Percentiles rank a stretch among this genome's conserved stretches.
These are phyloP conservation scores for Aechmea fasciata DNA, from an alignment of 176 grass and related monocot genomes.

Conservation along the genomic window DNA sequence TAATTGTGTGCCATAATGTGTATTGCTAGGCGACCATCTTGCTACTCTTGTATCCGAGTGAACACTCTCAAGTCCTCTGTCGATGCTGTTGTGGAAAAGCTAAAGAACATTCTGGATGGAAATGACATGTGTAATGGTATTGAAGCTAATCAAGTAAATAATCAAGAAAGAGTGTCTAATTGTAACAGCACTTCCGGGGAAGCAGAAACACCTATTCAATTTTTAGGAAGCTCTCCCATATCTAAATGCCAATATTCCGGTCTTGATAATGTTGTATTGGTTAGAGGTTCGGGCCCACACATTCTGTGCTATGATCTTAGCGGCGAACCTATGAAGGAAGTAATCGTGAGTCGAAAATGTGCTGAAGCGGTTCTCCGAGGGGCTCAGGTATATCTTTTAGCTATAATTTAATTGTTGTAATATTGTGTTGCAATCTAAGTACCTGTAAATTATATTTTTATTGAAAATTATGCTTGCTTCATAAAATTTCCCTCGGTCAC, in stretches of 20 bases:
- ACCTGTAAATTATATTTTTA: not conserved
- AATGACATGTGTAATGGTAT: slow-evolving; percentile 27
- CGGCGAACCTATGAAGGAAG: slow-evolving; percentile 53
- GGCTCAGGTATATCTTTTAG: slow-evolving; percentile 53
- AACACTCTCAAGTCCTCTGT: slow-evolving; percentile 69
- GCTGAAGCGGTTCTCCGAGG: slow-evolving; percentile 94
- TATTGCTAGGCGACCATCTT: slow-evolving; percentile 57
- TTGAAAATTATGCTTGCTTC: not conserved
- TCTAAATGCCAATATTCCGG: slow-evolving; percentile 47
- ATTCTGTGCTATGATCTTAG: slow-evolving; percentile 30
- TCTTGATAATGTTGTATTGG: slow-evolving; percentile 69
- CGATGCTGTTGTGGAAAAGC: slow-evolving; percentile 47
- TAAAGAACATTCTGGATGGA: slow-evolving; percentile 34
- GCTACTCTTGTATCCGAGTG: slow-evolving; percentile 83
- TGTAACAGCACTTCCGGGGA: not conserved
- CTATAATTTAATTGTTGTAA: not conserved
- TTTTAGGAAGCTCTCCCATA: slow-evolving; percentile 16
- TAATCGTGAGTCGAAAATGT: slow-evolving; percentile 95
- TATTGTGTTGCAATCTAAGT: not conserved
- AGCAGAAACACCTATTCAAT: not conserved
- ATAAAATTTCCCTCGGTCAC: too few species aligned
- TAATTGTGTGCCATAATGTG: too few species aligned
- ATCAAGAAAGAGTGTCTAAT: not conserved
- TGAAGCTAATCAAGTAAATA: slow-evolving; percentile 19
- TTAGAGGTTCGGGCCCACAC: slow-evolving; percentile 83